Base-by-base conservation (phyloP, 2,329 filamentous ascomycete genomes). In the Chaetomiaceae sp. region DNA sequence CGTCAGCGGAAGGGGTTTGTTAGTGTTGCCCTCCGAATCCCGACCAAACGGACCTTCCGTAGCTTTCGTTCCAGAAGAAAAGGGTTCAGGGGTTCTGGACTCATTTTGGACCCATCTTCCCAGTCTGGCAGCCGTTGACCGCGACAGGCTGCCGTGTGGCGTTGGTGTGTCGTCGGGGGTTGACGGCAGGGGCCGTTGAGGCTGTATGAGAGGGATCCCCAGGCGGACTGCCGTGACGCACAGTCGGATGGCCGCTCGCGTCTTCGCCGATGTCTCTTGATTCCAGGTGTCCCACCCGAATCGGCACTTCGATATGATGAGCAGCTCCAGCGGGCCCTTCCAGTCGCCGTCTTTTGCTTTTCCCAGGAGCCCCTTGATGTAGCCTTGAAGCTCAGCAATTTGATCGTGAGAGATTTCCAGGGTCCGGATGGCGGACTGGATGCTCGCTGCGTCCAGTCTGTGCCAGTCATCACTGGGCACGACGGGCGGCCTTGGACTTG, bases 361-460 rank as follows among this genome's bases (percentile, higher is more conserved):
- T 17, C 53, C 46, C 22, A 60, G 39, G 3, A 54, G 33, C 8
- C 56, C 20, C 5, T 48, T 56, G 38, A 56, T 62, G 48, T 53
- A 62, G 3, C 51, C 54, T 23, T 60, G 49, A 19, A 58, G 53
- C 29, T 59, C 53, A 8, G 54, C 58, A n/a, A 40, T 39, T 15
- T 53, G 20, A 14, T 56, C 43, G 15, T 44, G 51, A 4, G 56
- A 56, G n/a, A 60, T 27, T n/a, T 47, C 39, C 19, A 55, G 36
- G 17, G 23, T 31, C 12, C 17, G 49, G 5, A 59, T 34, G 12
- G 44, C 47, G 4, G 33, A 34, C 8, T 33, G 27, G 14, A 51
- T 23, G 23, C 15, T 25, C 8, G 25, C 23, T 7, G 9, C 4
- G n/a, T 37, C 17, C n/a, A 8, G 25, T 29, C 3, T 40, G n/a